Evolutionary conservation across 805 yeast species (phyloP), one percentile per base, ranked within the genome.

Genomic region (Saturnispora saitoi): DNA sequence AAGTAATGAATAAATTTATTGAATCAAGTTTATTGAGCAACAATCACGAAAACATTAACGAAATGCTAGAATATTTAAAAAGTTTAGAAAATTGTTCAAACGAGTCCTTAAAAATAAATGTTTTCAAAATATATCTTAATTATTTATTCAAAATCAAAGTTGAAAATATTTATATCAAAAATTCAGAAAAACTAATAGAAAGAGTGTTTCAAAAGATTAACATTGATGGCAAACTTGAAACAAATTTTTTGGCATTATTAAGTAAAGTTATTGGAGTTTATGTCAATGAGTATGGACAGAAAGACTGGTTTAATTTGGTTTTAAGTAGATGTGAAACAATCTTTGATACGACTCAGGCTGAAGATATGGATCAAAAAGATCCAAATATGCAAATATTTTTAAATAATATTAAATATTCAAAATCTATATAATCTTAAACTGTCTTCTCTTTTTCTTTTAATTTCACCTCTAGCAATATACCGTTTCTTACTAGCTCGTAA

Each of bases 401-500:
- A 26, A 45, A 48, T 40, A 51, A 51, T 36, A 19, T 51, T 12
- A 48, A 42, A 20, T 51, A 42, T 34, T 45, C 50, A 15, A 47
- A 30, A 30, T 30, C 36, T 42, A 22, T 37, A 42, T 26, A 7
- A 8, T 2, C 6, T 32, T 20, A 15, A 30, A 28, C 24, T 7
- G 19, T 29, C 26, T 22, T 46, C 11, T 19, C 30, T 15, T 36
- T 48, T 38, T 31, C 42, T 38, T 46, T 45, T 20, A 46, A 32
- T 40, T 32, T 59, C 29, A 78, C 64, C 54, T 79, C 79, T 11
- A 84, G 65, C 37, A 83, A 58, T 7, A 81, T 78, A 51, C 75
- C 76, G n/a, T 70, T 69, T 80, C 88, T 76, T 20, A 72, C 71
- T 55, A 82, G 73, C 48, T 68, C 65, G 62, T 78, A 90, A 30